Base-by-base conservation (phyloP, 768 basidiomycete genomes). In the Psilocybe subaeruginosa region DNA sequence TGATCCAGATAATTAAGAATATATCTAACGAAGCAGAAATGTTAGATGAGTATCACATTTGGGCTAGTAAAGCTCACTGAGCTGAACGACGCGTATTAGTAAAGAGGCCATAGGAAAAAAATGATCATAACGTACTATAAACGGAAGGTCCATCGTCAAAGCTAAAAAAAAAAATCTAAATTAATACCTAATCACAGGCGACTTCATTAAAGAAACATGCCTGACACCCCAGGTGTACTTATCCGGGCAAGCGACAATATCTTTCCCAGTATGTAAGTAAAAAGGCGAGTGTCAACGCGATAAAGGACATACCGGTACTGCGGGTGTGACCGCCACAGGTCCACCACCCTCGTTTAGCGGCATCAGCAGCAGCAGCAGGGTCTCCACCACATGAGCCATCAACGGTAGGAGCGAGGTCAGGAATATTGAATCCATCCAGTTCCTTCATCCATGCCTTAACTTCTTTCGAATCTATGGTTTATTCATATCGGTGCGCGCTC, bases 71-170 rank as follows among this genome's bases (percentile, higher is more conserved):
- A 8, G 11, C 57, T 54, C 58, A 85, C 85, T 84, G 83, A 63
- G 84, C 84, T 86, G 63, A 35, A 30, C 64, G 59, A 62, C 58
- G 47, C 54, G 50, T 29, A 48, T 66, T 45, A 63, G 68, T 19
- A 7, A 48, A 51, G 43, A 23, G 33, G 41, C 19, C 16, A 46
- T 50, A 9, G 12, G 37, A 41, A 48, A n/a, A 48, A 48, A 58
- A 43, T 56, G 51, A 16, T 35, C 53, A 30, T 11, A 16, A 83
- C 90, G 76, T 69, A 90, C 88, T 97, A 74, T 91, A 93, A 16
- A 80, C 82, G 56, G 85, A 86, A 39, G 96, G 97, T 29, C 96
- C 95, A 68, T 97, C 95, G 69, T 95, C 93, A 69, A 90, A 92
- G 72, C 87, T 87, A 33, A 29, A 23, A 23, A 31, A 65, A 31